Base-by-base conservation (phyloP, 2,329 filamentous ascomycete species). In the Grosmannia penicillata region DNA sequence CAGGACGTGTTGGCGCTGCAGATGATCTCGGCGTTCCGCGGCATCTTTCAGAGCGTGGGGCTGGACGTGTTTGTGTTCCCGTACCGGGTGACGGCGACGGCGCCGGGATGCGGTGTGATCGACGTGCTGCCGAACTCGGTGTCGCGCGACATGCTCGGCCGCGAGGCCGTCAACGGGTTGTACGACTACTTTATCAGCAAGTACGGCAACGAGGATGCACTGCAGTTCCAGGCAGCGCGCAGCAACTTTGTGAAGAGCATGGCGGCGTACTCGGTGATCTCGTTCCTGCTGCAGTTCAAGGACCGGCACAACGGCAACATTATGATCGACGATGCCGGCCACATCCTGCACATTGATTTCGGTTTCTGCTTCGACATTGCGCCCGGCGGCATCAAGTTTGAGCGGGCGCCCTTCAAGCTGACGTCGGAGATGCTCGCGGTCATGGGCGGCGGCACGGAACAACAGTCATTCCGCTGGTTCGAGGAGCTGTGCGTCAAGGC, bases 291-390 rank as follows among this genome's bases (percentile, higher is more conserved):
- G 27, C 93, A 98, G 53, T 96, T 99, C 77, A 99, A 99, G 60
- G 91, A 99, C 56, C 79, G 91, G 4, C 91, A 98, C 63, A 98
- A 98, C 57, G 91, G 91, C 45, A 98, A 98, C 65, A 98, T 98
- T 65, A 98, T 98, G 93, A 78, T 98, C 46, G 89, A 98, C 56
- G 89, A 95, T 52, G 83, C 82, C 1, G 91, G 93, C 4, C 91
- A 98, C 60, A 94, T 98, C 52, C 73, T 98, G 38, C 91, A 98
- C 63, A 96, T 98, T 49, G 91, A 98, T 57, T 98, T 98, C 53
- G 91, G 91, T 9, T 99, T 98, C 71, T 96, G 89, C 63, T 98
- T 99, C 61, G 93, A 98, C 54, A 96, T 98, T 49, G 91, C 87
- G 2, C 91, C 91, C 0, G 91, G 91, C 34, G 91, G 93, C 43